Base-by-base conservation (phyloP, 495 filamentous ascomycete genomes). In the Aspergillus cristatus region DNA sequence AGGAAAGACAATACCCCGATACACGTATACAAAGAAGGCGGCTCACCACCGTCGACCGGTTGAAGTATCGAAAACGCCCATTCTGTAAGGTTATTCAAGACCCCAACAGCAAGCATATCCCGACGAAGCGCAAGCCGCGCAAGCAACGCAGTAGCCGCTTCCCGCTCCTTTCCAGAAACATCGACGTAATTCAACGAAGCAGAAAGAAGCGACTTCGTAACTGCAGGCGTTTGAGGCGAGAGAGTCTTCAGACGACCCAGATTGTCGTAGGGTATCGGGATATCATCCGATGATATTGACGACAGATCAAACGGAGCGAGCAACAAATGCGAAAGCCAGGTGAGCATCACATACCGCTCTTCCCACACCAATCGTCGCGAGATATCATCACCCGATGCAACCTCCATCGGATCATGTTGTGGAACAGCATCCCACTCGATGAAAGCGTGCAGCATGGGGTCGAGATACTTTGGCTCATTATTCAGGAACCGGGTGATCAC, bases 241-340 rank as follows among this genome's bases (percentile, higher is more conserved):
- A 72, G 7, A 18, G 26, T 37, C 12, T 40, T 26, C 16, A 62
- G 14, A 28, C 54, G 40, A 12, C 39, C 12, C 18, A 53, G 18
- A 28, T 58, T 50, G 4, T 54, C 35, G 32, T 60, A 55, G 7
- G 54, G 54, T 7, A 62, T 36, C 0, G 59, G 57, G 11, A 62
- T 54, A 37, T 66, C 57, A 22, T 63, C 65, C 7, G 80, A 81
- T 3, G 90, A 94, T 38, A 98, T 83, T 6, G 82, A 85, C 14
- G 78, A 68, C 35, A 99, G 67, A 47, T 95, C 90, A 58, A 97
- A 97, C 0, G 91, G 91, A 10, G 84, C 84, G n/a, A 96, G 75
- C 48, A 94, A 70, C 2, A 97, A 65, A 59, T 97, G 93, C 2
- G 85, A 89, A 6, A 99, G 70, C 91, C 91, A 99, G 24, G 95